phyloP scores from a whole-genome alignment of 106 monocot genomes.

The Xerophyta viscosa region DNA sequence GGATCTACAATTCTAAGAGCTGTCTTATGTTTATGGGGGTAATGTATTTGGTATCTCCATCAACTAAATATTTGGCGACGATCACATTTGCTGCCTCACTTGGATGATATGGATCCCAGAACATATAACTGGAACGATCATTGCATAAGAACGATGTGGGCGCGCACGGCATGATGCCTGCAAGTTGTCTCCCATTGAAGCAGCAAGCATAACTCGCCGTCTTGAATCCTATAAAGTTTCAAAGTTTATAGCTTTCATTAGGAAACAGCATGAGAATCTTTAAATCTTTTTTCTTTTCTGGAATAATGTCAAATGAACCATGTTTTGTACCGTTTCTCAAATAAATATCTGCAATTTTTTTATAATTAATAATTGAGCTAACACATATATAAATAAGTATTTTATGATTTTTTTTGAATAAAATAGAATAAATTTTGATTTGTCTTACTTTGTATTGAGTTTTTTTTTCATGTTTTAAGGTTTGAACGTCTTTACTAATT shows the following conservation, averaged over 20 bases:
- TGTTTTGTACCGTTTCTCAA: too few species aligned
- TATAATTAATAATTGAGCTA: too few species aligned
- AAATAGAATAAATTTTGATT: too few species aligned
- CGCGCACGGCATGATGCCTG: constrained; percentile 70
- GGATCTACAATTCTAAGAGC: constrained; percentile 23
- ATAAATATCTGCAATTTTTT: too few species aligned
- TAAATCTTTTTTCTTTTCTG: too few species aligned
- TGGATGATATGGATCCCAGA: constrained; percentile 95
- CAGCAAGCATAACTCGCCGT: constrained; percentile 68
- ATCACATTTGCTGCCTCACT: constrained; percentile 77
- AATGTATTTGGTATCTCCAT: constrained; percentile 64
- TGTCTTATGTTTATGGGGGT: constrained; percentile 66
- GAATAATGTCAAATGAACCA: too few species aligned
- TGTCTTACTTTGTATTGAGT: too few species aligned
- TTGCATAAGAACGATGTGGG: constrained; percentile 59
- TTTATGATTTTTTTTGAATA: too few species aligned
- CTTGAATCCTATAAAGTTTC: constrained; percentile 34
- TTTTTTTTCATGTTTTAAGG: too few species aligned
- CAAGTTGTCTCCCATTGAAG: constrained; percentile 60
- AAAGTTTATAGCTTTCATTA: neutral
- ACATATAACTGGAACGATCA: constrained; percentile 45
- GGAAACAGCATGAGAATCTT: too few species aligned
- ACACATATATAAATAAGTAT: too few species aligned
- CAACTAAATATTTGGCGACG: constrained; percentile 47
- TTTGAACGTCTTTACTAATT: too few species aligned